Evolutionary conservation across 768 basidiomycete species (phyloP).

Genomic region (Macrocybe gigantea): DNA sequence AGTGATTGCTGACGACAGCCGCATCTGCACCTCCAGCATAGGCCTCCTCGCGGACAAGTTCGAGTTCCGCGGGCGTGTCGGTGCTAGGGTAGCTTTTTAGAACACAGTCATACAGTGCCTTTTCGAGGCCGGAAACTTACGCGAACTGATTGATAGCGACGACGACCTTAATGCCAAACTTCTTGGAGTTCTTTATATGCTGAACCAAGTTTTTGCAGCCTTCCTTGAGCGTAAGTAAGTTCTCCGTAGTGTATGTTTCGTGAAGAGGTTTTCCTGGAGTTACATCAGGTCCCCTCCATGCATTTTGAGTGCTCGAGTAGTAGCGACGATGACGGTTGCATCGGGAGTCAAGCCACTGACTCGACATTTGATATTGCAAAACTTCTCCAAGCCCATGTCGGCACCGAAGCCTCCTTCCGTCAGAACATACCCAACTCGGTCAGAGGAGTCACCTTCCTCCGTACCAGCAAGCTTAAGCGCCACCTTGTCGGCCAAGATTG

Average conservation of each 20-base stretch:
- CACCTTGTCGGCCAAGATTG: slow-evolving; percentile 95
- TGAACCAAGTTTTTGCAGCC: slow-evolving; percentile 90
- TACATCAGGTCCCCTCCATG: slow-evolving; percentile 98
- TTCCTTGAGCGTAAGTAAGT: slow-evolving; percentile 81
- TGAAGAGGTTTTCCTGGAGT: slow-evolving; percentile 92
- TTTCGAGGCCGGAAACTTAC: slow-evolving; percentile 39
- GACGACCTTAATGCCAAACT: slow-evolving; percentile 95
- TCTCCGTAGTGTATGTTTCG: slow-evolving; percentile 91
- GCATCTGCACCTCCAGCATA: slow-evolving; percentile 88
- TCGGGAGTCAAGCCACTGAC: slow-evolving; percentile 90
- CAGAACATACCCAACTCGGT: slow-evolving; percentile 88
- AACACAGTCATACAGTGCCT: too few relatives aligned
- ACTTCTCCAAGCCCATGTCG: slow-evolving; percentile 99
- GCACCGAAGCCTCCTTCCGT: slow-evolving; percentile 99
- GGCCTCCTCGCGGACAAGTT: slow-evolving; percentile 74
- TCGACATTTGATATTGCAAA: slow-evolving; percentile 99
- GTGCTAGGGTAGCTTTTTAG: slow-evolving; percentile 39
- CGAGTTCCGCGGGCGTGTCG: slow-evolving; percentile 86
- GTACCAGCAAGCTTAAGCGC: slow-evolving; percentile 96
- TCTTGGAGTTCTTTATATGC: slow-evolving; percentile 92
- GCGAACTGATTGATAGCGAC: slow-evolving; percentile 94
- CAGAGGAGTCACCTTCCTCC: slow-evolving; percentile 80
- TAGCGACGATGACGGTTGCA: slow-evolving; percentile 93
- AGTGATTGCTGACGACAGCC: slow-evolving; percentile 94
- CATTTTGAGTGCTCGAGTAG: slow-evolving; percentile 98